Percentiles rank a stretch among this genome's conserved stretches.
These are phyloP conservation scores for Anethum foeniculum DNA, from an alignment of 140 eudicot genomes.

Conservation along the genomic window DNA sequence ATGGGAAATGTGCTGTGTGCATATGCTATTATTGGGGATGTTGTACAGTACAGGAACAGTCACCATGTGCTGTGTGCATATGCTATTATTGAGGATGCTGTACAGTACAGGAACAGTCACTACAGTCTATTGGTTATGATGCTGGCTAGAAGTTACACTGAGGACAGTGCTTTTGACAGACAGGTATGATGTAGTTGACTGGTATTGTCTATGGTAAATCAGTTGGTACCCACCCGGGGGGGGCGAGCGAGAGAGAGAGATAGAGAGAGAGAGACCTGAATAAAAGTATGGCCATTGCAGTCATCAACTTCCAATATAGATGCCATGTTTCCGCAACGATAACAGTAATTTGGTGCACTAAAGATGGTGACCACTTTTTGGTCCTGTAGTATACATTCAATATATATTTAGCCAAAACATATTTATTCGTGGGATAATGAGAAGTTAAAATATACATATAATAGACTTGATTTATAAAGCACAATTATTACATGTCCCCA, in stretches of 20 bases:
- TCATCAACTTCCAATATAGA: conserved; percentile 95
- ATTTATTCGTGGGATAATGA: background rate
- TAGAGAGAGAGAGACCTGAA: conserved; percentile 77
- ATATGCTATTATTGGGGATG: background rate
- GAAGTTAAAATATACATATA: background rate
- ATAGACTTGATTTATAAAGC: background rate
- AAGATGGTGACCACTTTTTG: conserved; percentile 92
- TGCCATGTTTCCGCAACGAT: conserved; percentile 95
- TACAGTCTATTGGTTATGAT: background rate
- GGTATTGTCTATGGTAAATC: too few relatives aligned
- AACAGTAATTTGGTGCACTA: conserved; percentile 92
- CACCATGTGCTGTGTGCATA: too few relatives aligned
- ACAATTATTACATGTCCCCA: conserved; percentile 71
- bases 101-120: background rate
- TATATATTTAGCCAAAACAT: conserved; percentile 5
- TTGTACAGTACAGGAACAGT: too few relatives aligned
- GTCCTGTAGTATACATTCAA: conserved; percentile 45
- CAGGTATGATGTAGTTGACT: background rate
- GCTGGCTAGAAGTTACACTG: background rate
- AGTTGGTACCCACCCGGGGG: too few relatives aligned
- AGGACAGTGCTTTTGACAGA: background rate
- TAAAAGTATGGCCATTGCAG: conserved; percentile 80
- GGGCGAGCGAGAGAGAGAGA: too few relatives aligned
- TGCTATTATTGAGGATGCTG: too few relatives aligned
- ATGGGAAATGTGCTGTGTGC: background rate